phyloP scores from a whole-genome alignment of 106 monocot species.

The Allium fistulosum region DNA sequence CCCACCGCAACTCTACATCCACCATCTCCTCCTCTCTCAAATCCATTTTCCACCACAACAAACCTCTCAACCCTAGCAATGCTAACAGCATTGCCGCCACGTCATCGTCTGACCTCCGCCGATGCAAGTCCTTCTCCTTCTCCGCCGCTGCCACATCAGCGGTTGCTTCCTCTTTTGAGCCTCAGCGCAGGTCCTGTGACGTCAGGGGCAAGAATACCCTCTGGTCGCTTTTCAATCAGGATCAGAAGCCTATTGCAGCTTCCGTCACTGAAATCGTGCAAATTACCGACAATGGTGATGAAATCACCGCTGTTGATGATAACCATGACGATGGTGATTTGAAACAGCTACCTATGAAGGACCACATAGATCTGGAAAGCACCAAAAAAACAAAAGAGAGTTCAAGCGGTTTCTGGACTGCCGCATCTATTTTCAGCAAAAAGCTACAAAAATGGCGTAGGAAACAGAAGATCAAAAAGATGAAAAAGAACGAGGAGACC shows the following conservation, averaged over 20 bases:
- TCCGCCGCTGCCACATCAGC: background rate
- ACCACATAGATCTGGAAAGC: conserved; percentile 26
- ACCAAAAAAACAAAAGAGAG: conserved; percentile 10
- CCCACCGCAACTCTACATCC: conserved; percentile 46
- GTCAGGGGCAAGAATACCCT: conserved; percentile 35
- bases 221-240: conserved; percentile 39
- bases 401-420: conserved; percentile 50
- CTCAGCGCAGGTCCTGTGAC: conserved; percentile 54
- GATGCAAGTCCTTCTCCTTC: conserved; percentile 68
- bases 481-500: conserved; percentile 1
- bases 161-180: conserved; percentile 19
- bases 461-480: conserved; percentile 32
- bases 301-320: conserved; percentile 3
- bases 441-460: conserved; percentile 71
- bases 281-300: background rate
- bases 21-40: conserved; percentile 28
- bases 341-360: conserved; percentile 20
- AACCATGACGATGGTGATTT: background rate
- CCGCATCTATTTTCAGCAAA: conserved; percentile 63
- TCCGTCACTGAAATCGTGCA: background rate
- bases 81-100: background rate
- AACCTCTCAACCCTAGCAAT: background rate
- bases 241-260: conserved; percentile 4
- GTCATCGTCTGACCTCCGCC: conserved; percentile 38
- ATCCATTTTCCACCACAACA: conserved; percentile 35